phyloP scores from a whole-genome alignment of 1,139 yeast species.

The Waltiozyma sp. region DNA sequence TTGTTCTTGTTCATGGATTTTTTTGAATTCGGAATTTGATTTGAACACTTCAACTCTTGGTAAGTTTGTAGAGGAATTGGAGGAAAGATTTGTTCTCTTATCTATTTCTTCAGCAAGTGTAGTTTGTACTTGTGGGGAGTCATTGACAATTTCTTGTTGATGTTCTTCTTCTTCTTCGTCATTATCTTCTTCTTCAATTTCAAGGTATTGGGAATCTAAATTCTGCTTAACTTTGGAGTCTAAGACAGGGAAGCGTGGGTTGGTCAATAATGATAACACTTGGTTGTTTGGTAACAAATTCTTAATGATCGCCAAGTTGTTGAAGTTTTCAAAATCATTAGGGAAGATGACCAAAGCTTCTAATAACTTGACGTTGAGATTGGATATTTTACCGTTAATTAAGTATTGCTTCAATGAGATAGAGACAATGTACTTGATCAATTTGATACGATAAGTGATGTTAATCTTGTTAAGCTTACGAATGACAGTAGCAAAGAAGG shows the following conservation, averaged over 20 bases:
- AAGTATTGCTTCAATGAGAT: constrained; percentile 18
- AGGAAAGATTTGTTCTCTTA: constrained; percentile 2
- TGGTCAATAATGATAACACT: constrained; percentile 48
- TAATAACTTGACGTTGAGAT: constrained; percentile 29
- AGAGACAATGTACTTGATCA: constrained; percentile 43
- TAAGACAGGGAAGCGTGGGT: constrained; percentile 62
- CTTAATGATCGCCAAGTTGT: constrained; percentile 65
- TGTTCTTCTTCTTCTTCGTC: constrained; percentile 7
- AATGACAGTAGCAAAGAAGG: constrained; percentile 40
- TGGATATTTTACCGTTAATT: constrained; percentile 17
- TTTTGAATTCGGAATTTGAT: constrained; percentile 12
- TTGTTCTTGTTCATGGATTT: constrained; percentile 1
- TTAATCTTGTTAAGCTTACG: constrained; percentile 41
- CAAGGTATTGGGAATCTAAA: constrained; percentile 19
- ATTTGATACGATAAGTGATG: constrained; percentile 50
- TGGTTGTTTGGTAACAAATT: constrained; percentile 27
- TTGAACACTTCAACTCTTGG: constrained; percentile 11
- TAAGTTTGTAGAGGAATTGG: neutral
- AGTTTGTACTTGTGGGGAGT: constrained; percentile 6
- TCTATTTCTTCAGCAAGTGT: constrained; percentile 4
- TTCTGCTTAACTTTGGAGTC: constrained; percentile 14
- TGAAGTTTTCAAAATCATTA: constrained; percentile 43
- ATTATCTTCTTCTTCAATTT: constrained; percentile 14
- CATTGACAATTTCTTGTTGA: constrained; percentile 1
- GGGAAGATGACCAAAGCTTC: constrained; percentile 52